Base-by-base conservation (phyloP, 2,329 filamentous ascomycete genomes). In the Zelopaecilomyces penicillatus region DNA sequence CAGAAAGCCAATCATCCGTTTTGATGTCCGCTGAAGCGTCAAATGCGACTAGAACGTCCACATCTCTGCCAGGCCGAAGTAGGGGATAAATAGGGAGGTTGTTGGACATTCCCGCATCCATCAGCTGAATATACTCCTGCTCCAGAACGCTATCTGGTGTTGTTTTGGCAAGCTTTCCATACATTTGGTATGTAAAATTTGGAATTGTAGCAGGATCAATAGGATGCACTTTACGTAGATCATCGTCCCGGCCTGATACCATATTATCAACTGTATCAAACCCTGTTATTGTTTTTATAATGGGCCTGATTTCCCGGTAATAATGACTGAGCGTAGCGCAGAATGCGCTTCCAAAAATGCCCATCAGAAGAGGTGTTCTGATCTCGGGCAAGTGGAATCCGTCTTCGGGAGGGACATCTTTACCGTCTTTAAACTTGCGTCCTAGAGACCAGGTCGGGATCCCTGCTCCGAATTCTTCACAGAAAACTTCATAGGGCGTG, bases 91-190 rank as follows among this genome's bases (percentile, higher is more conserved):
- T 90, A 2, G 93, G 93, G 6, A 98, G 73, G 58, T 98, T 98
- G 62, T 98, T 97, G 52, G 87, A 94, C 93, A 98, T 98, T 41
- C 93, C 93, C 2, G 93, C 90, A 63, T 98, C 93, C 90, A 96
- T 97, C 11, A 91, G 74, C 52, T 87, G 83, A 12, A 91, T 73
- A 60, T 95, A 84, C 37, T 82, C 73, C 10, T 74, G 75, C 12
- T 78, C 71, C 55, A 86, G 82, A 34, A 95, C 78, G 46, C 80
- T 88, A 30, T 83, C 78, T 0, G 93, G 89, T n/a, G 84, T 85
- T 0, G 87, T 86, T 1, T 77, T 65, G 1, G 88, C 85, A 5
- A 98, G 71, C 49, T 78, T 74, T 9, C 78, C 82, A 54, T 85
- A 75, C 82, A 98, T 85, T 6, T 85, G 86, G 48, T 88, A 80